phyloP scores from a whole-genome alignment of 2,329 filamentous ascomycete species.

The Trichocomaceae sp. region DNA sequence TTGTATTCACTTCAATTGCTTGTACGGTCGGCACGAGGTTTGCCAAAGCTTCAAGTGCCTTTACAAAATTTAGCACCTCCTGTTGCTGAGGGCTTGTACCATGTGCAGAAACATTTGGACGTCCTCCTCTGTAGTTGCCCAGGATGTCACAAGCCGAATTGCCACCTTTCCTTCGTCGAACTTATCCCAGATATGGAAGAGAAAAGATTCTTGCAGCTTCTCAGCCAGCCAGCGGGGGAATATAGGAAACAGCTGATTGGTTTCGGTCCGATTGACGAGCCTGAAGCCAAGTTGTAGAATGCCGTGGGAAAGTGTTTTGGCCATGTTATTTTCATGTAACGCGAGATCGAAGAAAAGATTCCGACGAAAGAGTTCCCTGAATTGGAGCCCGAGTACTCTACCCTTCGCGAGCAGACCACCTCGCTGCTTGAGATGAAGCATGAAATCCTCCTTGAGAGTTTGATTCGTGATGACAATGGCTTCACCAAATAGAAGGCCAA shows the following conservation, averaged over 20 bases:
- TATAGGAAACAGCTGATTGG: slow-evolving; percentile 48
- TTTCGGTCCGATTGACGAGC: slow-evolving; percentile 43
- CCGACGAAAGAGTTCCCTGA: slow-evolving; percentile 44
- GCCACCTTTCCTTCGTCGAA: slow-evolving; percentile 35
- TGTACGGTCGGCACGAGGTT: no score
- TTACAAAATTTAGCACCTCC: no score
- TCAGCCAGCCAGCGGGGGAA: slow-evolving; percentile 36
- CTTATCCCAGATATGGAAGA: slow-evolving; percentile 47
- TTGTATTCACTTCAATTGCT: no score
- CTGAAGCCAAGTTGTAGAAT: slow-evolving; percentile 39
- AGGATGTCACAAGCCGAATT: slow-evolving; percentile 45
- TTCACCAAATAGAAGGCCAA: slow-evolving; percentile 46
- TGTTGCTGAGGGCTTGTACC: no score
- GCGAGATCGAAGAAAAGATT: slow-evolving; percentile 45
- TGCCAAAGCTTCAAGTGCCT: no score
- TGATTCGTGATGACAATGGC: slow-evolving; percentile 45
- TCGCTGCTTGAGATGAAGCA: slow-evolving; percentile 49
- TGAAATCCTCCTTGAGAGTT: slow-evolving; percentile 41
- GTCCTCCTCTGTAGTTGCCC: slow-evolving; percentile 35
- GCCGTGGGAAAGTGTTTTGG: slow-evolving; percentile 39
- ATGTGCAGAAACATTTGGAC: no score
- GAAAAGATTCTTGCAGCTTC: slow-evolving; percentile 38
- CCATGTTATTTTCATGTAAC: slow-evolving; percentile 40
- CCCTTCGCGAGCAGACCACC: slow-evolving; percentile 47
- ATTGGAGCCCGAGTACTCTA: slow-evolving; percentile 45